Base-by-base conservation (phyloP, 2,329 filamentous ascomycete genomes). In the Penicillium sp. region DNA sequence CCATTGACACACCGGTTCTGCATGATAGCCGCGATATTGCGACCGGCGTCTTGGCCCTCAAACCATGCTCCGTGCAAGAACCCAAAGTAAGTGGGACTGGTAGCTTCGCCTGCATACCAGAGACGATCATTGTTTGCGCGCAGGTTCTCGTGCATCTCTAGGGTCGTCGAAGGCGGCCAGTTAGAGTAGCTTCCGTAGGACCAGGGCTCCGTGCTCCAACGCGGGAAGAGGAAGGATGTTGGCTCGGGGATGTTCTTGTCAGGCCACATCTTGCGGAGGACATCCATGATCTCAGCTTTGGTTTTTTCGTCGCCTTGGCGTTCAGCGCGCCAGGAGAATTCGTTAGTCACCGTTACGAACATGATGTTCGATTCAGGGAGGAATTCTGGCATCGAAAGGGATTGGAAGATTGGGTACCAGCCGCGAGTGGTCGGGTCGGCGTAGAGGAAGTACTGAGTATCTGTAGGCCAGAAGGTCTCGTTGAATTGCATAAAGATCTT, bases 401-500 rank as follows among this genome's bases (percentile, higher is more conserved):
- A 85, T 63, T 89, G 85, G 74, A 81, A 89, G 7, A 87, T 72
- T 0, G 86, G 82, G 54, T 81, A 84, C 65, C 79, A 80, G 16
- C 80, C 80, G 8, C 80, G 75, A 4, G 65, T 69, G 4, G 67
- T 65, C 0, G 78, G 77, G 36, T 76, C 72, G 0, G 80, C 79
- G 56, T 82, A 82, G n/a, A 82, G 71, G 57, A 79, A 75, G 60
- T 76, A 83, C 50, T 83, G 78, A 0, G 76, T 80, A 38, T 78
- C 70, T 0, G 70, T 63, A 60, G 78, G 77, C 85, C 85, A 89
- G 67, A 88, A 89, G 0, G 82, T 81, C 48, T 84, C 74, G 55
- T 84, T 73, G 69, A 88, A 88, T 56, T 88, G 85, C 56, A 86
- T 72, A 70, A 89, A 89, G 55, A 89, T 82, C 65, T 89, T 89